Evolutionary conservation across 805 yeast species (phyloP).

Genomic region (Isabelozyma heimii): DNA sequence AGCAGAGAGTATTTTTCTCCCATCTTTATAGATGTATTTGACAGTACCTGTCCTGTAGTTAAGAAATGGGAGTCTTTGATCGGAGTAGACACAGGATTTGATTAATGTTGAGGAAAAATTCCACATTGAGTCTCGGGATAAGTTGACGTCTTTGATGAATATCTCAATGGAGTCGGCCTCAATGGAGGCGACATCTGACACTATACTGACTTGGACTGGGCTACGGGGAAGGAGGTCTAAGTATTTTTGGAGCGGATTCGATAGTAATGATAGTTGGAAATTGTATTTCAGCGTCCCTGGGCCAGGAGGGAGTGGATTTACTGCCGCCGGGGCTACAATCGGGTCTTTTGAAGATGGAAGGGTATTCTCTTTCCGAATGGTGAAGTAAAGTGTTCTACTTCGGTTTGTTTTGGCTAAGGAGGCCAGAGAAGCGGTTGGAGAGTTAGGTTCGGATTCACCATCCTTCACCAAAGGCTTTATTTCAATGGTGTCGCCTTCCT

Average conservation of each 20-base stretch:
- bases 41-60: conserved; percentile 62
- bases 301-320: neutral
- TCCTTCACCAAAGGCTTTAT: conserved; percentile 41
- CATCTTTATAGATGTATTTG: conserved; percentile 62
- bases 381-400: conserved; percentile 39
- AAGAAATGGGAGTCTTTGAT: conserved; percentile 63
- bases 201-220: conserved; percentile 53
- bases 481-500: conserved; percentile 77
- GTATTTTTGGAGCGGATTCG: conserved; percentile 57
- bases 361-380: conserved; percentile 30
- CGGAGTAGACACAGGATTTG: conserved; percentile 62
- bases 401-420: neutral
- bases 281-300: conserved; percentile 13
- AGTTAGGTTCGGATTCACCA: neutral
- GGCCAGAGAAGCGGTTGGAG: neutral
- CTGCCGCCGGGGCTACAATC: conserved; percentile 2
- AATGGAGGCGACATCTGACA: conserved; percentile 43
- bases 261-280: conserved; percentile 52
- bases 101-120: conserved; percentile 59
- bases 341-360: conserved; percentile 16
- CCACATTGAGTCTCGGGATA: conserved; percentile 96
- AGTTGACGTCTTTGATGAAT: conserved; percentile 71
- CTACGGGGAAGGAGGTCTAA: conserved; percentile 69
- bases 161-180: conserved; percentile 83
- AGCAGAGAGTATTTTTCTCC: conserved; percentile 70